Base-by-base conservation (phyloP, 805 yeast species). In the Candida tallmaniae region DNA sequence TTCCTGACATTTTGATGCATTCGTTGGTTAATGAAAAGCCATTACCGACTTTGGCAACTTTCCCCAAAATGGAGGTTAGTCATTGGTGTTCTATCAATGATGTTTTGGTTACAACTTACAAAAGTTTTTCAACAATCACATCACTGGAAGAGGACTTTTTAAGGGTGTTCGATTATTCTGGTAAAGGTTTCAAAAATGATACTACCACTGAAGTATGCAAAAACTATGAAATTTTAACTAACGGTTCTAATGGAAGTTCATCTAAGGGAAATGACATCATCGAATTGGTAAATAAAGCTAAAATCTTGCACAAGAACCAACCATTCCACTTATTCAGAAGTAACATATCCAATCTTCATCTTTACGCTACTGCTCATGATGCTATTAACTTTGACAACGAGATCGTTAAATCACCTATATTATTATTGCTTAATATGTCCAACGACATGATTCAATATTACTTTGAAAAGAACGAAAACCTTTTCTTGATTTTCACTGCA, bases 21-120 rank as follows among this genome's bases (percentile, higher is more conserved):
- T 86, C 96, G 0, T 66, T 90, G 51, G 76, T 84, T 20, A 90
- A 90, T 52, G 94, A 86, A 48, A 80, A 80, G 16, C 93, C 95
- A 0, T 67, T 90, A 27, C 59, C 73, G 38, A 44, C 50, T 3
- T 66, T 73, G 25, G 47, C 57, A 0, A 44, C 39, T 19, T 60
- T 88, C 12, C 96, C 97, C 0, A 63, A 65, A 18, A 66, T 90
- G 65, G 65, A 62, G 40, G 96, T 89, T 5, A 67, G 64, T 9
- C 69, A 73, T 3, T 86, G 93, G 84, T 71, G 81, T 18, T 65
- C 69, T 9, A 75, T 88, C 6, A 68, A 70, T 22, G 73, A 77
- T 21, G 63, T 82, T 2, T 56, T 70, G 14, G 74, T 76, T 4
- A 65, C 76, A 3, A 65, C 74, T 33, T 69, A 68, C 47, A 50